phyloP scores from a whole-genome alignment of 371 early-diverging fungal species.

The Zychaea mexicana region DNA sequence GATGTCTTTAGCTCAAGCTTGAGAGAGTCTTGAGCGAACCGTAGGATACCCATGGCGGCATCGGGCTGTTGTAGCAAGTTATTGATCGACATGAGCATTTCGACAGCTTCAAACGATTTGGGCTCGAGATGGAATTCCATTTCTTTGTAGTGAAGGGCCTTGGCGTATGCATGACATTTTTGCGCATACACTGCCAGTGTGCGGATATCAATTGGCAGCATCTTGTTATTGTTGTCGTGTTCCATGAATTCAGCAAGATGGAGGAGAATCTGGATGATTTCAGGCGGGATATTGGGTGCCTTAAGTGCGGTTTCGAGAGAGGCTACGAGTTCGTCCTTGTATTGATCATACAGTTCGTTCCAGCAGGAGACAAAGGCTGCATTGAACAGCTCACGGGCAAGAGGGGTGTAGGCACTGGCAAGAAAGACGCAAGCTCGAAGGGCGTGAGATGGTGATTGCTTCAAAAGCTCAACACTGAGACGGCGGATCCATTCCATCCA shows the following conservation, averaged over 20 bases:
- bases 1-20: constrained; percentile 87
- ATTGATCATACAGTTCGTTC: constrained; percentile 89
- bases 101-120: constrained; percentile 86
- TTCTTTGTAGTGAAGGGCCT: constrained; percentile 97
- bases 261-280: constrained; percentile 89
- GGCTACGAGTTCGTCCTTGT: constrained; percentile 89
- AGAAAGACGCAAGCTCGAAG: constrained; percentile 90
- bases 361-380: constrained; percentile 98
- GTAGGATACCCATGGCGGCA: constrained; percentile 94
- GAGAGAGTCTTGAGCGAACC: constrained; percentile 86
- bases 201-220: constrained; percentile 91
- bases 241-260: constrained; percentile 99
- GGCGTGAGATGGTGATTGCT: constrained; percentile 95
- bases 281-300: constrained; percentile 88
- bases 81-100: constrained; percentile 93
- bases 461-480: constrained; percentile 91
- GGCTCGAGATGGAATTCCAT: constrained; percentile 86
- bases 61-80: constrained; percentile 95
- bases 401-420: constrained; percentile 80
- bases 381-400: constrained; percentile 94
- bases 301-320: constrained; percentile 87
- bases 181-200: constrained; percentile 90
- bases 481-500: constrained; percentile 97
- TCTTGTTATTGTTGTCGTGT: constrained; percentile 96
- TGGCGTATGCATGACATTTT: constrained; percentile 95